Base-by-base conservation (phyloP, 805 yeast genomes). In the Komagataella ulmi region DNA sequence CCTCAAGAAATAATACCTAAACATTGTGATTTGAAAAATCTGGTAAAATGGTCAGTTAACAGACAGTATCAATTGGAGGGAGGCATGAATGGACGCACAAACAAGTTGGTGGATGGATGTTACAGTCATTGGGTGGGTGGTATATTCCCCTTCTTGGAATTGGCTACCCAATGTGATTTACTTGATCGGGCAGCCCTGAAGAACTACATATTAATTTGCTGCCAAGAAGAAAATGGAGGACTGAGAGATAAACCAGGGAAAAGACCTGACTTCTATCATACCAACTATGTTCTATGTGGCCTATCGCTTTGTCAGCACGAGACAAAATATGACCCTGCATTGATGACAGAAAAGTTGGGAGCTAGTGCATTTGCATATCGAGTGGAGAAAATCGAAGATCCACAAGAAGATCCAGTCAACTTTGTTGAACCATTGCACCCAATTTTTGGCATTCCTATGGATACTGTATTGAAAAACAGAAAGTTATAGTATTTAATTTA, bases 111-210 rank as follows among this genome's bases (percentile, higher is more conserved):
- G 1, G 99, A 93, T 63, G 97, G 96, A 0, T 93, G 99, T 65
- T 93, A 93, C 64, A 80, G 91, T 61, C 91, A 85, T 65, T 93
- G 99, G 99, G 84, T 89, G 1, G 98, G 98, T 1, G 95, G 88
- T 0, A 63, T 83, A 44, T 71, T 75, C 55, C 80, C 87, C 0
- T 65, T 88, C 43, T 53, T 88, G 3, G 93, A 86, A 54, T 69
- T 76, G 0, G 68, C 83, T 0, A 60, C 64, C 2, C 59, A 62
- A 0, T 65, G 68, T 3, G 54, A 55, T 19, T n/a, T 45, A 6
- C 24, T 83, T 54, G 72, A 81, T 53, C 75, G 89, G 54, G 69
- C 73, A 7, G 80, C 77, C 1, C 66, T 91, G 47, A 76, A 73
- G 51, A 73, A 77, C 50, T 93, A 87, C 62, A 77, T 88, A 3